Percentiles rank a stretch among this genome's conserved stretches.
These are phyloP conservation scores for Aspergillus fischeri DNA, from an alignment of 2,329 filamentous ascomycete genomes.

Conservation along the genomic window DNA sequence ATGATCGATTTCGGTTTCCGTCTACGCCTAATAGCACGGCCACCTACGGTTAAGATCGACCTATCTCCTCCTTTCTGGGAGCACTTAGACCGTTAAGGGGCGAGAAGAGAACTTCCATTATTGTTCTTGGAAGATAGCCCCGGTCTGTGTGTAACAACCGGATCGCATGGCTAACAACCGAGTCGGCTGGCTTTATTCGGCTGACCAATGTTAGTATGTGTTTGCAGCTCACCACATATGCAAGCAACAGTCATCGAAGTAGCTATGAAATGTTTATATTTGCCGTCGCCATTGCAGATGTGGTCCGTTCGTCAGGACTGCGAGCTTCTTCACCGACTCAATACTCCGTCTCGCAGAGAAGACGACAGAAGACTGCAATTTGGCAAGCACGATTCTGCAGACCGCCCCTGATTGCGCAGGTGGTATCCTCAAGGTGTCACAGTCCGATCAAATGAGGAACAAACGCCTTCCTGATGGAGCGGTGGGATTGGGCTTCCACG, in stretches of 20 bases:
- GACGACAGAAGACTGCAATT: background rate
- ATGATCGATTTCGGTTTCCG: background rate
- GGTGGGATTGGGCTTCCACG: slow-evolving; percentile 11
- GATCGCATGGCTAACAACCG: slow-evolving; percentile 3
- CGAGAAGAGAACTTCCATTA: background rate
- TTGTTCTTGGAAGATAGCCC: background rate
- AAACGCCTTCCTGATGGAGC: slow-evolving; percentile 12
- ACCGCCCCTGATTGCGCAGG: slow-evolving; percentile 17
- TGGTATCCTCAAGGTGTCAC: slow-evolving; percentile 20
- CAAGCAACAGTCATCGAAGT: background rate
- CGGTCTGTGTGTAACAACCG: slow-evolving; percentile 1
- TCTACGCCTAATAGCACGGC: background rate
- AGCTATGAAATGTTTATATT: background rate
- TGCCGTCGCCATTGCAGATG: slow-evolving; percentile 1
- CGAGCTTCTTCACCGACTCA: slow-evolving; percentile 17
- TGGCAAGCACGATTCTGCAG: slow-evolving; percentile 5
- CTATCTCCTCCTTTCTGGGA: background rate
- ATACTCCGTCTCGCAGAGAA: slow-evolving; percentile 3
- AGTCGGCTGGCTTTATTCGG: background rate
- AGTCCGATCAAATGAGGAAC: slow-evolving; percentile 12
- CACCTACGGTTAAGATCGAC: background rate
- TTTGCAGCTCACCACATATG: slow-evolving; percentile 8
- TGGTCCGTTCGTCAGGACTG: slow-evolving; percentile 3
- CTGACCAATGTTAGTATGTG: slow-evolving; percentile 1
- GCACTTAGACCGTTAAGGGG: background rate